Evolutionary conservation across 495 filamentous ascomycete genomes (phyloP), one percentile per base, ranked within the genome.

Genomic region (Hypoxylon intermedium): DNA sequence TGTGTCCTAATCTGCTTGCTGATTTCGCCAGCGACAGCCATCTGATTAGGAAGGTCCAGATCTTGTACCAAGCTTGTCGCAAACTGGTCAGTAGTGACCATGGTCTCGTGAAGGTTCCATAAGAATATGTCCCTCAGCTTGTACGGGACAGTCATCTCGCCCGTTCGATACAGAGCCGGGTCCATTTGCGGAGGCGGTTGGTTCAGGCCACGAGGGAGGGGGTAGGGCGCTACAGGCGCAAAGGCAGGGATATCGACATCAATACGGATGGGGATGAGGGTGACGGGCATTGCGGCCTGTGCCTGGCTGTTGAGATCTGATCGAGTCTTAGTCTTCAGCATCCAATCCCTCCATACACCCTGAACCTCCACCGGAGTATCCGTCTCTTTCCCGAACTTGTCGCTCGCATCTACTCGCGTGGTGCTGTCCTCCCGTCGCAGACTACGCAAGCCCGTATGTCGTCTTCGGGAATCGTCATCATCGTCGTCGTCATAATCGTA

Each of bases 91-190:
- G 94, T 96, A 0, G 94, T 99, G 9, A 93, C 89, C 24, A 97
- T 77, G 1, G 90, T 89, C 76, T 99, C 94, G 73, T 98, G 92
- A 7, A 99, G 80, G 69, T 99, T 99, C 94, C 94, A 99, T 19
- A 98, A 74, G 68, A 99, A 97, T 20, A 87, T 89, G 63, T 99
- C 94, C 72, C 96, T 92, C 28, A 99, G 80, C 41, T 93, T 82
- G 71, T 88, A 96, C 2, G 89, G 85, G 12, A 92, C 87, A 18
- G 91, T 87, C 42, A 83, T 75, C 34, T 97, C 93, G 23, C 87
- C 89, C 19, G 79, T 76, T 64, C 84, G 85, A 75, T 93, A 96
- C 52, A 90, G 74, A 12, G 82, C 78, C 34, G 84, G 82, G 65
- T 89, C 85, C 59, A 80, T 79, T 5, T 50, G 21, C n/a, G 60